phyloP scores from a whole-genome alignment of 1,284 basidiomycete genomes.

The Tilletiaria anomala region DNA sequence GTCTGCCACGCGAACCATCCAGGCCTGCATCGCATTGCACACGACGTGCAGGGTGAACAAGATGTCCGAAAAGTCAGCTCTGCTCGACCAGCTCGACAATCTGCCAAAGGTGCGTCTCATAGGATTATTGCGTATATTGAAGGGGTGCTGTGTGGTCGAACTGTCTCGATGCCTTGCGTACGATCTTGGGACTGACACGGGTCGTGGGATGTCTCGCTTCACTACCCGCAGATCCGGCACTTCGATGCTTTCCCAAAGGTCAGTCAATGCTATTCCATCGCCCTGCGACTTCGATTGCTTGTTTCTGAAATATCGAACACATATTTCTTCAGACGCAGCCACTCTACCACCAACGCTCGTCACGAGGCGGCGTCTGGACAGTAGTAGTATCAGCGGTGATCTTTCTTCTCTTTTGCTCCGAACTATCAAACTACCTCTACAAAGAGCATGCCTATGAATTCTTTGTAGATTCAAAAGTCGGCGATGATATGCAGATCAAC shows the following conservation, averaged over 20 bases:
- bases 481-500: conserved; percentile 32
- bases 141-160: too few species aligned
- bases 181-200: too few species aligned
- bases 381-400: conserved; percentile 60
- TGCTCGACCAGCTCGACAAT: conserved; percentile 26
- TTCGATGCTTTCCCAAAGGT: conserved; percentile 40
- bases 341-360: conserved; percentile 71
- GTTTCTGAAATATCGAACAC: not conserved
- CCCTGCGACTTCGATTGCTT: not conserved
- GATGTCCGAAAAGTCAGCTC: conserved; percentile 18
- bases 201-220: too few species aligned
- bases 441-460: conserved; percentile 53
- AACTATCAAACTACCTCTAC: conserved; percentile 76
- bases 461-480: conserved; percentile 19
- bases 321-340: conserved; percentile 52
- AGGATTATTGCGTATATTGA: not conserved
- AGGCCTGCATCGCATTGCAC: too few species aligned
- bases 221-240: conserved; percentile 27
- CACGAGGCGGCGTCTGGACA: conserved; percentile 75
- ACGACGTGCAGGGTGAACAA: too few species aligned
- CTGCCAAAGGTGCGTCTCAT: conserved; percentile 15
- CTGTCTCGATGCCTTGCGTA: not conserved
- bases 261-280: not conserved
- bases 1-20: too few species aligned
- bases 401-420: conserved; percentile 63